Conservation (phyloP, 1,139 yeast species). For the Candida sanyaensis region DNA sequence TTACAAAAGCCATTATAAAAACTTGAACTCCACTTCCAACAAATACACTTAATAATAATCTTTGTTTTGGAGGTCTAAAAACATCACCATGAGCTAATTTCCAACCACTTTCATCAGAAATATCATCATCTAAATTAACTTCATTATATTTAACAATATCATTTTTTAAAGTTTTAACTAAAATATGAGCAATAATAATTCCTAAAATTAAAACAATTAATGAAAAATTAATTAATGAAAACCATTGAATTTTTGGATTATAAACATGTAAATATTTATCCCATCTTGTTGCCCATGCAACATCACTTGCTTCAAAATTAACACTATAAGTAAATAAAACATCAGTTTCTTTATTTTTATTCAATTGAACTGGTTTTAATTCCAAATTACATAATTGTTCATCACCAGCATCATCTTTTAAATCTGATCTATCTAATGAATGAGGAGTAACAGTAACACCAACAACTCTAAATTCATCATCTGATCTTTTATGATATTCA, state of each 20-base stretch:
- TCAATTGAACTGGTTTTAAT: slow-evolving; percentile 32
- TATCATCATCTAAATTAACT: slow-evolving; percentile 81
- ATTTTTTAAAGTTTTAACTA: slow-evolving; percentile 76
- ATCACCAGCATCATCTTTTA: slow-evolving; percentile 22
- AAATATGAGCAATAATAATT: slow-evolving; percentile 75
- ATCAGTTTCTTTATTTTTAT: slow-evolving; percentile 28
- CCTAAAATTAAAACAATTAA: slow-evolving; percentile 77
- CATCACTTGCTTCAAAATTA: slow-evolving; percentile 62
- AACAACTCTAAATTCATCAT: slow-evolving; percentile 77
- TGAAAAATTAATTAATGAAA: slow-evolving; percentile 83
- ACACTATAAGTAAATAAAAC: slow-evolving; percentile 50
- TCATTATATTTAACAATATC: slow-evolving; percentile 91
- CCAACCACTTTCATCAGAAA: slow-evolving; percentile 97
- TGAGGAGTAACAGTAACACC: slow-evolving; percentile 80
- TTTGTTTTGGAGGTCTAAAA: slow-evolving; percentile 77
- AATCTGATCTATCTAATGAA: slow-evolving; percentile 53
- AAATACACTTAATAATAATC: slow-evolving; percentile 73
- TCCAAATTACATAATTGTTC: slow-evolving; percentile 38
- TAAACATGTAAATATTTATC: slow-evolving; percentile 90
- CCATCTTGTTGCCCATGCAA: slow-evolving; percentile 99
- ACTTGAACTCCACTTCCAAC: slow-evolving; percentile 91
- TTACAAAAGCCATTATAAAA: slow-evolving; percentile 71
- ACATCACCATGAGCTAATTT: slow-evolving; percentile 94
- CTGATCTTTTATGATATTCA: slow-evolving; percentile 81
- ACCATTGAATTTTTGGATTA: slow-evolving; percentile 96